These are phyloP conservation scores for Fusarium austroafricanum DNA, from an alignment of 2,329 filamentous ascomycete genomes.

Conservation along the genomic window DNA sequence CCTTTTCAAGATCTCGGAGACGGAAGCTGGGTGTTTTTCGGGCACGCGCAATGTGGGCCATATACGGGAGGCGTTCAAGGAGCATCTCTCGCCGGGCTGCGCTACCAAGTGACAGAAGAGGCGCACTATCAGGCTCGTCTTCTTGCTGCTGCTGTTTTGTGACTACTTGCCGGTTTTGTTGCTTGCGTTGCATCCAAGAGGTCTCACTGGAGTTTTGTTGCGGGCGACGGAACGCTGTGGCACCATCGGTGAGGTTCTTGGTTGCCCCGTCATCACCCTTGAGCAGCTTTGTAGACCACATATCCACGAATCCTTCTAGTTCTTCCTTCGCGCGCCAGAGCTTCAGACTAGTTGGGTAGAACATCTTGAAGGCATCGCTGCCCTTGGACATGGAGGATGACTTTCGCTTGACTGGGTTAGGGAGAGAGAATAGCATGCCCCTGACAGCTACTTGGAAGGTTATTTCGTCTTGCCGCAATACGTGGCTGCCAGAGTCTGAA, in stretches of 20 bases:
- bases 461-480: slow-evolving; percentile 91
- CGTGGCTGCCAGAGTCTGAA: slow-evolving; percentile 73
- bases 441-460: slow-evolving; percentile 91
- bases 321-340: slow-evolving; percentile 88
- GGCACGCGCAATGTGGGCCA: slow-evolving; percentile 72
- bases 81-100: slow-evolving; percentile 79
- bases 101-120: slow-evolving; percentile 70
- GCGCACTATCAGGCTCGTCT: slow-evolving; percentile 46
- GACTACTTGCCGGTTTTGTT: slow-evolving; percentile 41
- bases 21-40: slow-evolving; percentile 53
- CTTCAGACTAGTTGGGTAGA: slow-evolving; percentile 86
- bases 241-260: slow-evolving; percentile 58
- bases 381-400: slow-evolving; percentile 56
- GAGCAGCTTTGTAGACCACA: slow-evolving; percentile 73
- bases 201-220: slow-evolving; percentile 48
- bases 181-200: slow-evolving; percentile 52
- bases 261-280: slow-evolving; percentile 61
- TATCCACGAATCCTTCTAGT: slow-evolving; percentile 76
- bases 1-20: slow-evolving; percentile 72
- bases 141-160: slow-evolving; percentile 30
- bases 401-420: slow-evolving; percentile 84
- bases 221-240: slow-evolving; percentile 61
- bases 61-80: slow-evolving; percentile 88
- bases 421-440: slow-evolving; percentile 86
- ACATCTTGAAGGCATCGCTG: slow-evolving; percentile 85